Base-by-base conservation (phyloP, 306 rosid species). In the Quercus wislizeni region DNA sequence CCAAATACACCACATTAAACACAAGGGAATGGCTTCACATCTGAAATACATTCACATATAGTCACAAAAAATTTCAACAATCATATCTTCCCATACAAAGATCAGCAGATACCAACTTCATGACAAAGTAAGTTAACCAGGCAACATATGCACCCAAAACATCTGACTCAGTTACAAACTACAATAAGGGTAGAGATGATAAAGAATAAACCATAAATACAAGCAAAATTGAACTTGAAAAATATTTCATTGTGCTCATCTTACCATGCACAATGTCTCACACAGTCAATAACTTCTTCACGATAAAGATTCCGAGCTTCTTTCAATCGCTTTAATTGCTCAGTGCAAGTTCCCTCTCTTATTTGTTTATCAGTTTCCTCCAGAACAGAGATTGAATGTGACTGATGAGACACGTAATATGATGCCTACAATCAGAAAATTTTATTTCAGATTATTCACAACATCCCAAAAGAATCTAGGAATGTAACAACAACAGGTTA, bases 361-460 rank as follows among this genome's bases (percentile, higher is more conserved):
- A 94, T 88, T 87, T 94, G 94, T 80, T 84, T 94, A 87, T 94
- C 97, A 82, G 93, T 88, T 91, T 94, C 96, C 80, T 91, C 96
- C 56, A 91, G 84, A 18, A 87, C 88, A 78, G 96, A 84, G 69
- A 89, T 86, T 64, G 87, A 87, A 38, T 91, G 96, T 8, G 87
- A 83, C 72, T 91, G 93, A 85, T 92, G 97, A 74, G 92, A 88
- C 89, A 91, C 82, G 89, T 89, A 92, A 86, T 89, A 85, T 11
- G 97, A 91, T 46, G 94, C 97, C 98, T 94, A 75, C 83, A 85
- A 87, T 52, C 84, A 77, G 74, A 74, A 62, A 15, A 70, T 65
- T 33, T 51, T 27, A 35, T n/a, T 57, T 86, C 59, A 76, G 78
- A 83, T 31, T 59, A 55, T 49, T 46, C 52, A 21, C 21, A 65